These are phyloP conservation scores for Suillus spraguei DNA, from an alignment of 768 basidiomycete species.

Conservation along the genomic window DNA sequence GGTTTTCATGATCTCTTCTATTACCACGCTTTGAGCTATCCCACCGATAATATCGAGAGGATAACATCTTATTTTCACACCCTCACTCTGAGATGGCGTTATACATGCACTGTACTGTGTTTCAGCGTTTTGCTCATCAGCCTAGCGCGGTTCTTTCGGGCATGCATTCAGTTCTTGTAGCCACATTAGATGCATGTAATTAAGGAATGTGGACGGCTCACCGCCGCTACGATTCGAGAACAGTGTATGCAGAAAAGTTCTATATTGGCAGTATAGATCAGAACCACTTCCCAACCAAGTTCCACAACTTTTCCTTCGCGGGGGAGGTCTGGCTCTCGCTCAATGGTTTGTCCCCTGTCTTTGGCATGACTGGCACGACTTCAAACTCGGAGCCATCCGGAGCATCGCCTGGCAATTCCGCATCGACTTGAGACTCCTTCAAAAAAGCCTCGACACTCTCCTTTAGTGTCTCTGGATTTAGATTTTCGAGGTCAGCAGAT, in stretches of 20 bases:
- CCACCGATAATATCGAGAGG: no score
- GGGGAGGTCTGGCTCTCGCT: background rate
- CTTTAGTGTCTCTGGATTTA: constrained; percentile 21
- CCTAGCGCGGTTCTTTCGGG: no score
- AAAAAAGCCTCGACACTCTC: constrained; percentile 26
- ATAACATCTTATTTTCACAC: no score
- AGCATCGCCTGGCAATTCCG: background rate
- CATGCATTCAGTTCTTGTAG: no score
- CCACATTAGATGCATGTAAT: no score
- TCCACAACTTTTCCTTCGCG: constrained; percentile 12
- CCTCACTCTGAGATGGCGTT: no score
- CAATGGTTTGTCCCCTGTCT: constrained; percentile 1
- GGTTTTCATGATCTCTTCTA: no score
- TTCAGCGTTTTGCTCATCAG: no score
- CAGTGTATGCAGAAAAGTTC: background rate
- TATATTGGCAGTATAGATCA: background rate
- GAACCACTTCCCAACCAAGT: constrained; percentile 12
- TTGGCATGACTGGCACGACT: background rate
- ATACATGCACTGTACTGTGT: no score
- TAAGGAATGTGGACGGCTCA: background rate
- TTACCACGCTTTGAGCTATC: no score
- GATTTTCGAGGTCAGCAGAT: constrained; percentile 5
- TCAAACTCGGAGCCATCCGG: background rate
- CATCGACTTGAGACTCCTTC: background rate
- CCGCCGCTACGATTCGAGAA: background rate